These are phyloP conservation scores for Pezicula neosporulosa DNA, from an alignment of 2,329 filamentous ascomycete genomes.

Conservation along the genomic window DNA sequence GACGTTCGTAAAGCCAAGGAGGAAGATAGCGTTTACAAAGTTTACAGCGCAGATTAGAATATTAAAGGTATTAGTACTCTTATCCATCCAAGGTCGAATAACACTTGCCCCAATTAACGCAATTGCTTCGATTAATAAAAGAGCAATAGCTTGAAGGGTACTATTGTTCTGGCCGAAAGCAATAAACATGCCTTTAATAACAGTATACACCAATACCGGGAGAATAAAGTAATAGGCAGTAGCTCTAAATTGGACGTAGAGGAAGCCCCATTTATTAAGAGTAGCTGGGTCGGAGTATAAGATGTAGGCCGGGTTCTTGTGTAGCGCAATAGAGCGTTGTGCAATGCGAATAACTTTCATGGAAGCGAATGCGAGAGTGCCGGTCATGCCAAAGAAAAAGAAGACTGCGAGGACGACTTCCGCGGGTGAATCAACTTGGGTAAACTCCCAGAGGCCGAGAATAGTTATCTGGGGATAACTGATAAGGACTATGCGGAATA, in stretches of 20 bases:
- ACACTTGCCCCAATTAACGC: slow-evolving; percentile 76
- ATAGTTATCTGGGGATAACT: slow-evolving; percentile 90
- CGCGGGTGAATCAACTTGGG: slow-evolving; percentile 77
- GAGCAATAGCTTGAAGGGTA: slow-evolving; percentile 73
- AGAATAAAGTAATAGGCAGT: slow-evolving; percentile 95
- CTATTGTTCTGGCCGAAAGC: slow-evolving; percentile 71
- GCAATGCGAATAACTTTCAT: slow-evolving; percentile 88
- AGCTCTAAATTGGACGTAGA: slow-evolving; percentile 95
- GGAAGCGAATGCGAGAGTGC: slow-evolving; percentile 79
- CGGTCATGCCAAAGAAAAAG: slow-evolving; percentile 78
- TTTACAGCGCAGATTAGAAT: slow-evolving; percentile 88
- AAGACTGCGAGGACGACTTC: slow-evolving; percentile 85
- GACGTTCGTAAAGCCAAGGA: slow-evolving; percentile 82
- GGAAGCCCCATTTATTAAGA: slow-evolving; percentile 96
- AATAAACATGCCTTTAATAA: slow-evolving; percentile 90
- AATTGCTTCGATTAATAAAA: slow-evolving; percentile 78
- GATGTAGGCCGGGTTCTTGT: slow-evolving; percentile 96
- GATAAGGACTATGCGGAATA: slow-evolving; percentile 87
- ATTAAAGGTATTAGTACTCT: slow-evolving; percentile 96
- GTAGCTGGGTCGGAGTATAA: slow-evolving; percentile 92
- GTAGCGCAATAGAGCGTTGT: slow-evolving; percentile 82
- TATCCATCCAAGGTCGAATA: slow-evolving; percentile 95
- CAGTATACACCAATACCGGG: slow-evolving; percentile 70
- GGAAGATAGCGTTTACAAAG: slow-evolving; percentile 85
- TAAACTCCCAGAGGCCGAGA: slow-evolving; percentile 91